Evolutionary conservation across 345 rosid species (phyloP).

Genomic region (Citrus hindsii): DNA sequence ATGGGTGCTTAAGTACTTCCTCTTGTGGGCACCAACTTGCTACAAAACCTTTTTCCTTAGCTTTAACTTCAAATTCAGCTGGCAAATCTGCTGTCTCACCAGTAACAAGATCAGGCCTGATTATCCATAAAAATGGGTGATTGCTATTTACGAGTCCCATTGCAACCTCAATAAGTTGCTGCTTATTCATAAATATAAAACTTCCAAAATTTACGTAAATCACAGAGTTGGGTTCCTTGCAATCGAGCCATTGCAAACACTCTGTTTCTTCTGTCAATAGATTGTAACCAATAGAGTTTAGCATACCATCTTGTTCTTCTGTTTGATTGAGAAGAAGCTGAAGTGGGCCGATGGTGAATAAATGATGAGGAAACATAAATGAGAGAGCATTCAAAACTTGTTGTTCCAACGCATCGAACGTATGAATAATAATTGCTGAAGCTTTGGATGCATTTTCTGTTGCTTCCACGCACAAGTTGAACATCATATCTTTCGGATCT

Average conservation of each 20-base stretch:
- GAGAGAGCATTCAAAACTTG: background rate
- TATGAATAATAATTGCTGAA: background rate
- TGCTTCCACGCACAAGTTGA: background rate
- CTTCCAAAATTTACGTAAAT: conserved; percentile 13
- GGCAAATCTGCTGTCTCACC: background rate
- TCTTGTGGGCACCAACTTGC: background rate
- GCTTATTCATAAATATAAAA: background rate
- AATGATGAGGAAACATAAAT: background rate
- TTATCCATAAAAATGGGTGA: conserved; percentile 2
- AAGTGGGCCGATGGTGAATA: background rate
- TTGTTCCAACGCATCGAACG: background rate
- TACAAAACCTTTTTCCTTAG: background rate
- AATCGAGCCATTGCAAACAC: conserved; percentile 10
- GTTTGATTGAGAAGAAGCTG: background rate
- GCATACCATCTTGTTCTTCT: background rate
- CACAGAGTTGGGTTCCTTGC: background rate
- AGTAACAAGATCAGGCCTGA: background rate
- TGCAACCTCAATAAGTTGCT: background rate
- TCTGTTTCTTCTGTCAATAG: conserved; percentile 10
- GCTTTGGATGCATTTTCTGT: background rate
- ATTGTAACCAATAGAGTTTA: background rate
- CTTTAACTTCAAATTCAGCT: background rate
- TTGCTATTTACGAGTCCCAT: background rate
- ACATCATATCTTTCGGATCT: background rate
- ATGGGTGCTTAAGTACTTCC: background rate